phyloP scores from a whole-genome alignment of 352 stramenopile genomes.

The Globisporangium nunn region DNA sequence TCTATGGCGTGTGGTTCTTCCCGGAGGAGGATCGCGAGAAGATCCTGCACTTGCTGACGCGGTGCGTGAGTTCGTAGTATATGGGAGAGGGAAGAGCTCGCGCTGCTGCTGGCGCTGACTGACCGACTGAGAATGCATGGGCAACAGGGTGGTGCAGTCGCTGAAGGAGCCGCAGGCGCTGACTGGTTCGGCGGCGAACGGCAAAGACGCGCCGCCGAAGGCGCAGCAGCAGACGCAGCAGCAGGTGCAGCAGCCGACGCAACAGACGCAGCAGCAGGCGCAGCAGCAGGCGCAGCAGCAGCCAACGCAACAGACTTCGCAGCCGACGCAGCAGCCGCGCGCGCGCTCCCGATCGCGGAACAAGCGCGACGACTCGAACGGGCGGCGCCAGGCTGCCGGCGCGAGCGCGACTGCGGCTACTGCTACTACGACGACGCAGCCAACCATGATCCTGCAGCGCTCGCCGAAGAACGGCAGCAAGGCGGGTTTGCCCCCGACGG shows the following conservation, averaged over 20 bases:
- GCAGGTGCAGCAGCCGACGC: conserved; percentile 12
- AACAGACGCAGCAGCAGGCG: conserved; percentile 11
- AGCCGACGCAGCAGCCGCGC: conserved; percentile 25
- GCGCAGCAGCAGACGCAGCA: conserved; percentile 16
- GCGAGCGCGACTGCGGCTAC: conserved; percentile 4
- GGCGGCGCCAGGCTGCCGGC: conserved; percentile 14
- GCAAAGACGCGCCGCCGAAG: conserved; percentile 13
- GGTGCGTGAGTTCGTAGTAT: conserved; percentile 18
- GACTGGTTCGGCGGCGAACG: conserved; percentile 10
- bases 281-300: conserved; percentile 16
- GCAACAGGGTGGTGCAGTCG: conserved; percentile 49
- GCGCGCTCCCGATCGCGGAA: conserved; percentile 41
- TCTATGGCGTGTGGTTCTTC: conserved; percentile 87
- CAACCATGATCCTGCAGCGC: conserved; percentile 65
- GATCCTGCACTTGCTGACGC: conserved; percentile 65
- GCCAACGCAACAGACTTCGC: conserved; percentile 12
- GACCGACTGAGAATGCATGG: background rate
- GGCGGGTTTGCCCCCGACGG: conserved; percentile 14
- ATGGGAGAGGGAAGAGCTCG: too few species aligned
- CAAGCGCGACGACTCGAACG: conserved; percentile 48
- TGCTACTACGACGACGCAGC: conserved; percentile 7
- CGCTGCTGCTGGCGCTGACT: background rate
- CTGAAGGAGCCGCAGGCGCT: conserved; percentile 35
- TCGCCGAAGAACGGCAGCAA: conserved; percentile 24
- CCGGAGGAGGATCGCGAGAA: conserved; percentile 78